These are phyloP conservation scores for Mycena capillaripes DNA, from an alignment of 768 basidiomycete genomes.

Conservation along the genomic window DNA sequence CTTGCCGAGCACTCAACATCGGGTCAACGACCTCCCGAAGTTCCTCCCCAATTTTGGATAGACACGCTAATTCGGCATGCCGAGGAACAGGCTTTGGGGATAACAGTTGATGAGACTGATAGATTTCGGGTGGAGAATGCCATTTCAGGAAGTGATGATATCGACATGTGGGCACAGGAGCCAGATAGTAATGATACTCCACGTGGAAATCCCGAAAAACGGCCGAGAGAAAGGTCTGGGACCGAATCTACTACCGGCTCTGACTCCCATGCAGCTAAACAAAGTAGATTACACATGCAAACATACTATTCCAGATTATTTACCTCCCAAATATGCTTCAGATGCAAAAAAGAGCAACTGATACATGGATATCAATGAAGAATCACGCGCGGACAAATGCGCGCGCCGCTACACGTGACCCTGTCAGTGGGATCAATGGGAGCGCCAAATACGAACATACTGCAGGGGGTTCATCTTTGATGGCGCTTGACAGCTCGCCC, in stretches of 20 bases:
- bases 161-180: conserved; percentile 14
- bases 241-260: conserved; percentile 12
- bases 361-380: no score
- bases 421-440: neutral
- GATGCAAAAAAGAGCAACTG: neutral
- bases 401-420: no score
- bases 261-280: conserved; percentile 17
- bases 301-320: neutral
- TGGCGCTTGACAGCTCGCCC: conserved; percentile 3
- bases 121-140: conserved; percentile 8
- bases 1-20: conserved; percentile 13
- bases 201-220: conserved; percentile 9
- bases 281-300: conserved; percentile 6
- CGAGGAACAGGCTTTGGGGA: conserved; percentile 28
- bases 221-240: no score
- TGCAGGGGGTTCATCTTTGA: no score
- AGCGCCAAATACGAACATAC: neutral
- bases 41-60: conserved; percentile 20
- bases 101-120: conserved; percentile 23
- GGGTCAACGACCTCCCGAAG: conserved; percentile 7
- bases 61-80: conserved; percentile 13
- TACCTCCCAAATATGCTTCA: neutral
- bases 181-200: neutral
- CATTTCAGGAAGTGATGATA: conserved; percentile 27
- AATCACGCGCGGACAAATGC: neutral